These are phyloP conservation scores for Flaveria robusta DNA, from an alignment of 129 eudicot genomes.

Conservation along the genomic window DNA sequence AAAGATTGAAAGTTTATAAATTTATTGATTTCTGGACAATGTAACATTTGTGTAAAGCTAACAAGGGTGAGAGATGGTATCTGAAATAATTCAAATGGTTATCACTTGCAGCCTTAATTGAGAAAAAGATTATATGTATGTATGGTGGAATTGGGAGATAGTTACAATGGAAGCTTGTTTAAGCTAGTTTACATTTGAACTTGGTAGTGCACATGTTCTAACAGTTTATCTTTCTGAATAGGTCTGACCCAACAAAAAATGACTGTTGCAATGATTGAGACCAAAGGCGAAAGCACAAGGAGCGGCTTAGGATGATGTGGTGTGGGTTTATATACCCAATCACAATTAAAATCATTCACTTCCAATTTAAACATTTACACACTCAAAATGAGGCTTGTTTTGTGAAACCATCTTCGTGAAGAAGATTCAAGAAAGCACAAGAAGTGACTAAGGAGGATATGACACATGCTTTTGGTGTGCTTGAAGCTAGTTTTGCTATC, in stretches of 20 bases:
- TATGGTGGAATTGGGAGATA: slow-evolving; percentile 62
- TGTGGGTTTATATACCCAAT: too few relatives aligned
- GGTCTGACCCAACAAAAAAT: slow-evolving; percentile 99
- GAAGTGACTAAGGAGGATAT: too few relatives aligned
- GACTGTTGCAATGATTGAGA: slow-evolving; percentile 94
- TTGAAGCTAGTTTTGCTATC: too few relatives aligned
- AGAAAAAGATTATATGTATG: slow-evolving; percentile 95
- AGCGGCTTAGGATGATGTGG: too few relatives aligned
- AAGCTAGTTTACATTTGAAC: slow-evolving; percentile 1
- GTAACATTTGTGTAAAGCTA: too few relatives aligned
- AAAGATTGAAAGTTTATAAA: not conserved
- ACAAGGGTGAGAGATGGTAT: slow-evolving; percentile 70
- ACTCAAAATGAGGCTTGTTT: too few relatives aligned
- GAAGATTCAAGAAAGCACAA: too few relatives aligned
- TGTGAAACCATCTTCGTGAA: too few relatives aligned
- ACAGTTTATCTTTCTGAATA: slow-evolving; percentile 29
- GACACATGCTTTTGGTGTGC: too few relatives aligned
- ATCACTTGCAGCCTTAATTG: slow-evolving; percentile 93
- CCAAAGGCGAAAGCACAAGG: slow-evolving; percentile 82
- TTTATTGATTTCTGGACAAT: too few relatives aligned
- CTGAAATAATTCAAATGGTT: slow-evolving; percentile 95
- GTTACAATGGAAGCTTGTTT: slow-evolving; percentile 80
- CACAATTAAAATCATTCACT: too few relatives aligned
- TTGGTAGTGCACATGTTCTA: slow-evolving; percentile 1
- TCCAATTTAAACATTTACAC: too few relatives aligned